Conservation (phyloP, 495 filamentous ascomycete species). For the Neohortaea acidophila region DNA sequence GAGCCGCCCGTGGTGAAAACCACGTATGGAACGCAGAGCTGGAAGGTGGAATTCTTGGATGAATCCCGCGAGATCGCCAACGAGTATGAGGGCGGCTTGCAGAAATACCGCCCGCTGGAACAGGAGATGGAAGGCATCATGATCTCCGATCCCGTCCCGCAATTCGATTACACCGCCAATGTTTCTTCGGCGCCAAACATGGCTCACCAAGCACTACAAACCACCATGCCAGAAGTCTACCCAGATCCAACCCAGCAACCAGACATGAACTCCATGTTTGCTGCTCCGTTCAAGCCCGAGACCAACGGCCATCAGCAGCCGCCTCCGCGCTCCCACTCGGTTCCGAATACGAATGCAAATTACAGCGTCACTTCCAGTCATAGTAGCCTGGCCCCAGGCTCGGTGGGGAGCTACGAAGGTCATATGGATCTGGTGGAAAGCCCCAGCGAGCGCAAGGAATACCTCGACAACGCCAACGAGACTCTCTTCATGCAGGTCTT, state of each 20-base stretch:
- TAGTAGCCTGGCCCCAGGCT: conserved; percentile 10
- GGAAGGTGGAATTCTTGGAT: conserved; percentile 68
- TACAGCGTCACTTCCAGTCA: conserved; percentile 29
- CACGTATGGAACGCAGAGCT: conserved; percentile 45
- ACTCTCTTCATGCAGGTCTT: conserved; percentile 79
- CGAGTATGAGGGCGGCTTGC: conserved; percentile 72
- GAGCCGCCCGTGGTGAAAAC: conserved; percentile 40
- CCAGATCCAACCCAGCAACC: conserved; percentile 15
- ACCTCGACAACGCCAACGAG: conserved; percentile 58
- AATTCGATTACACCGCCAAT: conserved; percentile 29
- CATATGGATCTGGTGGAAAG: conserved; percentile 10
- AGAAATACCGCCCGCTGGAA: conserved; percentile 49
- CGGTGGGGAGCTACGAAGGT: conserved; percentile 7
- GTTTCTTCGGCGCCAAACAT: conserved; percentile 24
- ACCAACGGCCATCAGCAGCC: conserved; percentile 21
- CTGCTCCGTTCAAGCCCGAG: conserved; percentile 15
- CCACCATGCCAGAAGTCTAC: conserved; percentile 27
- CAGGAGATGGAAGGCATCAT: conserved; percentile 12
- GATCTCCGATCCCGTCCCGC: conserved; percentile 22
- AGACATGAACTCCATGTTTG: conserved; percentile 13
- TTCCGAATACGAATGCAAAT: conserved; percentile 20
- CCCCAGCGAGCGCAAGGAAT: conserved; percentile 25
- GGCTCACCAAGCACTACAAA: conserved; percentile 30
- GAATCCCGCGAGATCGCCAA: conserved; percentile 85
- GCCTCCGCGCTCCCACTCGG: conserved; percentile 20